Evolutionary conservation across 2,329 filamentous ascomycete genomes (phyloP).

Genomic region (Fusarium sp.): DNA sequence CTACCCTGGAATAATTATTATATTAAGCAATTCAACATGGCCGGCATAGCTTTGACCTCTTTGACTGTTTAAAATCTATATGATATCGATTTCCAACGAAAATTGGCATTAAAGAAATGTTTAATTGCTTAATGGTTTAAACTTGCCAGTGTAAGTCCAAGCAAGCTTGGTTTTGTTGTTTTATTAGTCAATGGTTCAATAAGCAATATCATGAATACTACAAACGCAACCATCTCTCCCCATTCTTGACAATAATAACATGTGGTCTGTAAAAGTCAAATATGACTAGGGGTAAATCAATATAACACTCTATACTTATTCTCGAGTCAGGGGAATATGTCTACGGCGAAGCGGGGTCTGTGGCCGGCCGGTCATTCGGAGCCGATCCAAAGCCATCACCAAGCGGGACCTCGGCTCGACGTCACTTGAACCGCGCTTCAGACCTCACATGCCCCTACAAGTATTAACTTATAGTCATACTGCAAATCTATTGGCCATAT

Average conservation of each 20-base stretch:
- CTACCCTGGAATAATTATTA: not conserved
- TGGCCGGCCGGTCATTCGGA: conserved; percentile 16
- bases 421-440: conserved; percentile 19
- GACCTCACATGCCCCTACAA: conserved; percentile 25
- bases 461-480: not conserved
- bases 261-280: not conserved
- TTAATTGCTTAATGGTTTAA: rapidly evolving
- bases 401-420: conserved; percentile 41
- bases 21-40: not conserved
- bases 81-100: rapidly evolving
- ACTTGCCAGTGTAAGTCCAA: no score
- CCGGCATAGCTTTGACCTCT: rapidly evolving
- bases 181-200: no score
- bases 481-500: conserved; percentile 2
- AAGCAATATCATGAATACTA: not conserved
- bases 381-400: conserved; percentile 15
- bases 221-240: no score
- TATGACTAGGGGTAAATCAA: no score
- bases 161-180: not conserved
- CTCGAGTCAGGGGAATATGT: not conserved
- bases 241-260: not conserved
- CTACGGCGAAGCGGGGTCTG: not conserved
- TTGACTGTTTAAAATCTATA: not conserved
- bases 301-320: not conserved
- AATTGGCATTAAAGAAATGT: not conserved